phyloP scores from a whole-genome alignment of 441 rosid species.

The Populus trichocarpa region DNA sequence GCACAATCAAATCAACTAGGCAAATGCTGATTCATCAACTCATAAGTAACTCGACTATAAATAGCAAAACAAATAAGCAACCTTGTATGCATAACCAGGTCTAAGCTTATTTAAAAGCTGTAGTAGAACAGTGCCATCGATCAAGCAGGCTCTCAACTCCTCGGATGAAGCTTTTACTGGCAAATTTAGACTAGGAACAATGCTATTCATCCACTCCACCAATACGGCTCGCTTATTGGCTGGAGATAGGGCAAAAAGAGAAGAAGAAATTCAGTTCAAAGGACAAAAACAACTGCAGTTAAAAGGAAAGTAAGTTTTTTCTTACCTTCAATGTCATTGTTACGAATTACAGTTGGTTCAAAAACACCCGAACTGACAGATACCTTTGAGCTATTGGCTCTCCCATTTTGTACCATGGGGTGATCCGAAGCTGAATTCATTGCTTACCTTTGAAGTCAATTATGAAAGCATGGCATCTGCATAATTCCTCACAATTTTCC shows the following conservation, averaged over 20 bases:
- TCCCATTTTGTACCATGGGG: constrained; percentile 17
- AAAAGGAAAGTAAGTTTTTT: constrained; percentile 1
- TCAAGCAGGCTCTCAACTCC: constrained; percentile 40
- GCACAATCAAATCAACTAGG: constrained; percentile 6
- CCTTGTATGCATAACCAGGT: constrained; percentile 36
- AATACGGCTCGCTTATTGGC: constrained; percentile 37
- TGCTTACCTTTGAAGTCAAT: constrained; percentile 28
- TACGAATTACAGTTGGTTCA: constrained; percentile 11
- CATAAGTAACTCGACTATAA: neutral
- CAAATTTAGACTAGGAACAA: constrained; percentile 34
- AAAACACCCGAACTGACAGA: constrained; percentile 21
- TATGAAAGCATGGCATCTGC: constrained; percentile 14
- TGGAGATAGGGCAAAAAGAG: constrained; percentile 11
- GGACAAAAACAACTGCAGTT: neutral
- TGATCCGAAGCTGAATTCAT: constrained; percentile 41
- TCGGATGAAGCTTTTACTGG: constrained; percentile 44
- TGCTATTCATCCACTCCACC: constrained; percentile 49
- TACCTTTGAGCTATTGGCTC: constrained; percentile 17
- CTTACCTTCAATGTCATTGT: constrained; percentile 30
- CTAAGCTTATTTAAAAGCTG: constrained; percentile 40
- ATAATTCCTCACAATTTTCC: constrained; percentile 3
- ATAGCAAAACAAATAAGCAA: constrained; percentile 7
- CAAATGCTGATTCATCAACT: neutral
- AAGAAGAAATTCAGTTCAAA: neutral
- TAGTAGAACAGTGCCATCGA: constrained; percentile 42